phyloP scores from a whole-genome alignment of 306 rosid species.

The Lathyrus aphaca region DNA sequence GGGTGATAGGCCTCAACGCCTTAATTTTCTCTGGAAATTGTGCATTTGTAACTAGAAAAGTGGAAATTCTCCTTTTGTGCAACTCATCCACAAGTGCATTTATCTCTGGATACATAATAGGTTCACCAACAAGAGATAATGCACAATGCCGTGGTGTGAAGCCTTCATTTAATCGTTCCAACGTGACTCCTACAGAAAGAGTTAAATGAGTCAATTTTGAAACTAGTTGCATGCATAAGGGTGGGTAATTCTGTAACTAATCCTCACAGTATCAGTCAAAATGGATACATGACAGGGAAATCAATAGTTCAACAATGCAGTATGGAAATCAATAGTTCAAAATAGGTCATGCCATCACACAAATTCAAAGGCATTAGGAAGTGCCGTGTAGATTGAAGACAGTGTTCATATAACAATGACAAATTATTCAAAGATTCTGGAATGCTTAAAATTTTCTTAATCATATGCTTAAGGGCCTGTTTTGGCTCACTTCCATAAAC shows the following conservation, averaged over 20 bases:
- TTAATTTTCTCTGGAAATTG: slow-evolving; percentile 94
- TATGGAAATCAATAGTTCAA: slow-evolving; percentile 25
- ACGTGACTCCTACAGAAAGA: slow-evolving; percentile 72
- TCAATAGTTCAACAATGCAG: not conserved
- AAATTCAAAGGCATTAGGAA: not conserved
- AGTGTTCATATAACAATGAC: not conserved
- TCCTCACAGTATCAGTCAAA: slow-evolving; percentile 29
- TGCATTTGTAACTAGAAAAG: slow-evolving; percentile 96
- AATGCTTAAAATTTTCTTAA: too few relatives aligned
- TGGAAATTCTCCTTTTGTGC: slow-evolving; percentile 80
- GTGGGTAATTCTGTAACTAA: slow-evolving; percentile 12
- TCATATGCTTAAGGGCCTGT: slow-evolving; percentile 16
- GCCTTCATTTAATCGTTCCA: slow-evolving; percentile 89
- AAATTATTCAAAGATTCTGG: too few relatives aligned
- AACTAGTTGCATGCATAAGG: slow-evolving; percentile 26
- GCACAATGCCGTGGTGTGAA: slow-evolving; percentile 95
- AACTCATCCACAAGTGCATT: slow-evolving; percentile 87
- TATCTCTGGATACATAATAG: slow-evolving; percentile 97
- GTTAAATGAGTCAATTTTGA: slow-evolving; percentile 31
- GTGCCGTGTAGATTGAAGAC: slow-evolving; percentile 14
- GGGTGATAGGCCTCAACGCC: slow-evolving; percentile 75
- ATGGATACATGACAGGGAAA: not conserved
- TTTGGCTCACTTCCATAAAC: too few relatives aligned
- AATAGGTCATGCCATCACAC: not conserved
- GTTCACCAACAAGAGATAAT: slow-evolving; percentile 97